Evolutionary conservation across 139 green algal genomes (phyloP), one percentile per base, ranked within the genome.

Genomic region (Chlamydomonas sphaeroides): DNA sequence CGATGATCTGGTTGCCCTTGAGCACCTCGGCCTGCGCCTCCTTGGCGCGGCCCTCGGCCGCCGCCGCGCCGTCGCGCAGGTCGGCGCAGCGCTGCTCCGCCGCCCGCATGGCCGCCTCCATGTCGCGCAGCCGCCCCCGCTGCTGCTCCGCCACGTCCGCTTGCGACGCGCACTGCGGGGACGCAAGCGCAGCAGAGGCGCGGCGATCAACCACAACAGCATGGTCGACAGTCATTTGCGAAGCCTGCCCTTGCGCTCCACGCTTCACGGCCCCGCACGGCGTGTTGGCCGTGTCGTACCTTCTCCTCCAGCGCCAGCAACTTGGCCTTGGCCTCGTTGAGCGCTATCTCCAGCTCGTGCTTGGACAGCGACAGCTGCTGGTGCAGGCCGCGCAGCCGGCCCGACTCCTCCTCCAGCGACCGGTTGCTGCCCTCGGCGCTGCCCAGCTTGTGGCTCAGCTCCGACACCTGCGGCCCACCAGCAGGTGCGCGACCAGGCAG

Each of bases 1-100:
- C 95, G 57, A 98, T 94, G 73, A 93, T 90, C 20, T 88, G 70
- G 77, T 96, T 98, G 42, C 90, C 95, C 74, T 95, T 95, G 33
- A 89, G 62, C 26, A 95, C 89, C 86, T 98, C 95, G 3, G 78
- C 87, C 32, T 91, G 88, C 28, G 83, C 80, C 45, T 94, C 92
- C 68, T 90, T 90, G 14, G 81, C 89, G 6, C 92, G 88, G 10
- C 67, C 71, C 38, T 93, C 90, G 25, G 88, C 85, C 0, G 84
- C 86, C 2, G 84, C 84, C 48, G 79, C 77, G 23, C 87, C 84
- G 8, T 92, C 90, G 33, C 91, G 88, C 57, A 97, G 89, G 79
- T 96, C 93, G 7, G 53, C 79, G 59, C 90, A 93, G 4, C 91
- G 86, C 39, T 79, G 82, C 83, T 97, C 94, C 65, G 89, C 75